Evolutionary conservation across 2,329 filamentous ascomycete species (phyloP).

Genomic region (Trichoderma koningiopsis): DNA sequence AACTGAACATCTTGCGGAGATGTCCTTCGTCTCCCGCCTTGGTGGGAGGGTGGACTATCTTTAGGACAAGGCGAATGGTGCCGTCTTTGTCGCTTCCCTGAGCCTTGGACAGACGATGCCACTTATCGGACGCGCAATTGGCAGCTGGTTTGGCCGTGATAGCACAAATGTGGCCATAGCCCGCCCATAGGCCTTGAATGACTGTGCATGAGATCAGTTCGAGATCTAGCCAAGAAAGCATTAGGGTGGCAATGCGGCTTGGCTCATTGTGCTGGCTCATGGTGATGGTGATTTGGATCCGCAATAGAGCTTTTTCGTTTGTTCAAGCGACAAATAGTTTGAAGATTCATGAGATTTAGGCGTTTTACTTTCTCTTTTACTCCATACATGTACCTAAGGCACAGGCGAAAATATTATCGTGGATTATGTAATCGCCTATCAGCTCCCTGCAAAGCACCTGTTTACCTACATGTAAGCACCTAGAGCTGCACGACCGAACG

Average conservation of each 20-base stretch:
- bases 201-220: conserved; percentile 43
- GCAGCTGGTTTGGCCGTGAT: conserved; percentile 47
- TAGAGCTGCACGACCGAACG: background rate
- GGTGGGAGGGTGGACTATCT: conserved; percentile 56
- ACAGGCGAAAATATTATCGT: background rate
- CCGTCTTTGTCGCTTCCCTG: conserved; percentile 25
- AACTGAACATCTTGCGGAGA: conserved; percentile 66
- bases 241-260: conserved; percentile 38
- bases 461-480: no score
- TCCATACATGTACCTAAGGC: background rate
- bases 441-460: no score
- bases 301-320: background rate
- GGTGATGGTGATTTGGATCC: background rate
- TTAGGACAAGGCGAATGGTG: conserved; percentile 54
- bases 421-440: background rate
- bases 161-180: conserved; percentile 59
- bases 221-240: conserved; percentile 45
- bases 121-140: conserved; percentile 27
- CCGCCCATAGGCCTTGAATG: conserved; percentile 53
- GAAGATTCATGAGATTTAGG: background rate
- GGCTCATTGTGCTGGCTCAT: background rate
- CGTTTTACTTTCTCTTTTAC: background rate
- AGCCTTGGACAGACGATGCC: conserved; percentile 20
- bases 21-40: conserved; percentile 61
- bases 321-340: background rate